Conservation (phyloP, 73 alveolate genomes). For the Halteria grandinella region DNA sequence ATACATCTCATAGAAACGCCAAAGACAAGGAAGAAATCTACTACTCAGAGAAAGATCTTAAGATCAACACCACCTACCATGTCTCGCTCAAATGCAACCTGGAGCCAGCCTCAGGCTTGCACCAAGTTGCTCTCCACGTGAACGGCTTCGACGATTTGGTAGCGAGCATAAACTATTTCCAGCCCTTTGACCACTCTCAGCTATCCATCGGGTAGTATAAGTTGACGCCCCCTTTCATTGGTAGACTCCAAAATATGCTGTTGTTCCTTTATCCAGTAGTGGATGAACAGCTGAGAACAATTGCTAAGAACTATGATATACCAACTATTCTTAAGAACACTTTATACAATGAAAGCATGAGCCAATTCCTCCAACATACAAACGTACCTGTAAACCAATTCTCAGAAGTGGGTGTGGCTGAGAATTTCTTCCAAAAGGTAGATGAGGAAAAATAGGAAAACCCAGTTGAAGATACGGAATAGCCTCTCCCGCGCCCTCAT, state of each 20-base stretch:
- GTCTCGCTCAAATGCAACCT: constrained; percentile 26
- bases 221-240: constrained; percentile 19
- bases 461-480: background rate
- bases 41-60: constrained; percentile 56
- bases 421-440: constrained; percentile 23
- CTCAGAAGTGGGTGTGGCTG: constrained; percentile 17
- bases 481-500: constrained; percentile 1
- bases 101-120: constrained; percentile 20
- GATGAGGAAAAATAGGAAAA: constrained; percentile 3
- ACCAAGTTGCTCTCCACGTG: constrained; percentile 36
- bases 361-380: constrained; percentile 20
- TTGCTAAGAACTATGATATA: background rate
- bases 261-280: constrained; percentile 56
- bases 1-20: background rate
- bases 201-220: constrained; percentile 49
- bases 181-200: constrained; percentile 46
- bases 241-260: constrained; percentile 38
- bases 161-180: constrained; percentile 22
- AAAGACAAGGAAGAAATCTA: constrained; percentile 24
- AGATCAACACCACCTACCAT: constrained; percentile 44
- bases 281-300: constrained; percentile 32
- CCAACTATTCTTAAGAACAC: constrained; percentile 14
- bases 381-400: constrained; percentile 13
- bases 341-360: constrained; percentile 15
- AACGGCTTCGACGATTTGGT: constrained; percentile 54